Evolutionary conservation across 441 rosid genomes (phyloP).

Genomic region (Breynia disticha): DNA sequence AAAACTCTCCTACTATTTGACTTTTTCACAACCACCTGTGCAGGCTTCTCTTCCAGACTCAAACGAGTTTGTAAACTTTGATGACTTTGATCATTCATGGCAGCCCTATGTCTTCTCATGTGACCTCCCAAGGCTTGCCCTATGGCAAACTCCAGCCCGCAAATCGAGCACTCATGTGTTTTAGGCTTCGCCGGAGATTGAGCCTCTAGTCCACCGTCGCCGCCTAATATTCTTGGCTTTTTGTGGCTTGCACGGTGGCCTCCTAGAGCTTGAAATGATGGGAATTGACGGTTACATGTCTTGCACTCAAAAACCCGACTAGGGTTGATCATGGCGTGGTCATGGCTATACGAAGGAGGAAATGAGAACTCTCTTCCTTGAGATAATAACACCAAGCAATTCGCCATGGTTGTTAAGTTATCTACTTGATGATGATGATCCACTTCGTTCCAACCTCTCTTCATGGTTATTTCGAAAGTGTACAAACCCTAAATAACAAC

Average conservation of each 20-base stretch:
- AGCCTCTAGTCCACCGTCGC: conserved; percentile 12
- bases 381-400: conserved; percentile 45
- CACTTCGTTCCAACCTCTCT: conserved; percentile 23
- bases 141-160: conserved; percentile 75
- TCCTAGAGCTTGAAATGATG: conserved; percentile 89
- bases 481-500: not conserved
- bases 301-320: conserved; percentile 73
- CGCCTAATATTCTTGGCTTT: conserved; percentile 39
- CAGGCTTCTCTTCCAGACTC: not conserved
- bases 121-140: conserved; percentile 97
- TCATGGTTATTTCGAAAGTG: conserved; percentile 20
- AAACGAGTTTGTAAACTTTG: not conserved
- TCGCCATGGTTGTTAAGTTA: conserved; percentile 35
- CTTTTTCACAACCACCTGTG: conserved; percentile 24
- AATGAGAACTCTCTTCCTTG: conserved; percentile 17
- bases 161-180: conserved; percentile 80
- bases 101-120: conserved; percentile 80
- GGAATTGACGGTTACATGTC: conserved; percentile 68
- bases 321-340: conserved; percentile 5
- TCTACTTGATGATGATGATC: conserved; percentile 18
- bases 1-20: conserved; percentile 33
- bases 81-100: conserved; percentile 11
- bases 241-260: conserved; percentile 98
- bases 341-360: conserved; percentile 3
- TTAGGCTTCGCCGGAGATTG: conserved; percentile 24